Evolutionary conservation across 2,329 filamentous ascomycete species (phyloP), one percentile per base, ranked within the genome.

Genomic region (Juglanconis juglandina): DNA sequence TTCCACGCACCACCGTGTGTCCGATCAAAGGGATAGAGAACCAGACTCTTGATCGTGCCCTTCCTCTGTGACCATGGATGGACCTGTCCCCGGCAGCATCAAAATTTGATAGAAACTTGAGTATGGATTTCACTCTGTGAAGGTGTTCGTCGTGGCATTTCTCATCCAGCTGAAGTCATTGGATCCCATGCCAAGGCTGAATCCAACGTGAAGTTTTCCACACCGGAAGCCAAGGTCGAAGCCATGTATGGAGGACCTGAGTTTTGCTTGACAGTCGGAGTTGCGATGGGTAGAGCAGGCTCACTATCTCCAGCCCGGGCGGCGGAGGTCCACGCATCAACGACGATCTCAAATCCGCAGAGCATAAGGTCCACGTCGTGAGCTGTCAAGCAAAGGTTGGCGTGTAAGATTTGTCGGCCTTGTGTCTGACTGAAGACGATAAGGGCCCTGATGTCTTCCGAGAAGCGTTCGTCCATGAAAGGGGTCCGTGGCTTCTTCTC

Each of bases 1-100:
- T 67, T 88, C 34, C 86, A 88, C 68, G 58, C 68, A 35, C 70
- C 74, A 4, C 56, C 62, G 4, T 72, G 70, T 56, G 47, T 67
- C 7, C 47, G 59, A 10, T 24, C 42, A 35, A 61, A 65, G 49
- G 42, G n/a, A 13, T 49, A 11, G 9, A 4, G 13, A 17, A 32
- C 4, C 6, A 5, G 37, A 33, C 2, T 34, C 34, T 42, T 33
- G 10, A 13, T 11, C 39, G 3, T 35, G 17, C 14, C 17, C 41
- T 14, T 13, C 39, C 8, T 56, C 39, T 4, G 5, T 42, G n/a
- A 2, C 24, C 24, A 24, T 24, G 24, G 24, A 2, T 24, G 24
- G 24, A 24, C 2, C 24, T 24, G 24, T 24, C 24, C 2, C 24
- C 24, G 24, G 24, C 24, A 24, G 24, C 24, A 24, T 24, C 24